Evolutionary conservation across 192 early-diverging fungal genomes (phyloP).

Genomic region (Rhizophagus clarus): DNA sequence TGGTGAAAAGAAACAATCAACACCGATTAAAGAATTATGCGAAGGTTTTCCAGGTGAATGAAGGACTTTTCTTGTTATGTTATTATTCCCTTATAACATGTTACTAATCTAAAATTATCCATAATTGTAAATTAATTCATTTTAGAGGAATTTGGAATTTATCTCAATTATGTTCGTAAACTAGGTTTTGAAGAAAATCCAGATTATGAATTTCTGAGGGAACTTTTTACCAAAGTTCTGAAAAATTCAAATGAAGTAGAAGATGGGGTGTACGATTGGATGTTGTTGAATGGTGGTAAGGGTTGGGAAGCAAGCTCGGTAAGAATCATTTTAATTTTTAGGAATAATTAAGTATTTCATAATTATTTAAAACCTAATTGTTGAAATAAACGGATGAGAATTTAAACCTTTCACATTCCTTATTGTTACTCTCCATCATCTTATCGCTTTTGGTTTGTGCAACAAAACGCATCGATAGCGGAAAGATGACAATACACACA

Average conservation of each 20-base stretch:
- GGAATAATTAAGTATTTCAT: neutral
- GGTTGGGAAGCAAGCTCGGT: constrained; percentile 50
- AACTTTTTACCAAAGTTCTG: constrained; percentile 80
- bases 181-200: constrained; percentile 96
- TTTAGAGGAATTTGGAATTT: constrained; percentile 85
- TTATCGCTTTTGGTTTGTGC: constrained; percentile 29
- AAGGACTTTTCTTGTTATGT: neutral
- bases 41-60: constrained; percentile 77
- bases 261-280: constrained; percentile 97
- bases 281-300: constrained; percentile 60
- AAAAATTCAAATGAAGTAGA: constrained; percentile 72
- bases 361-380: neutral
- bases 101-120: neutral
- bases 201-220: constrained; percentile 92
- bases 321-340: constrained; percentile 8
- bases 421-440: constrained; percentile 5
- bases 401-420: neutral
- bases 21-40: constrained; percentile 86
- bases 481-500: constrained; percentile 29
- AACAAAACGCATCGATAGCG: constrained; percentile 18
- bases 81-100: neutral
- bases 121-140: neutral
- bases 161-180: constrained; percentile 88
- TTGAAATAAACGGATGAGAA: constrained; percentile 3
- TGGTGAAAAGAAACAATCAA: constrained; percentile 96